Percentiles rank a stretch among this genome's conserved stretches.
These are phyloP conservation scores for Ogataea siamensis DNA, from an alignment of 805 yeast genomes.

Conservation along the genomic window DNA sequence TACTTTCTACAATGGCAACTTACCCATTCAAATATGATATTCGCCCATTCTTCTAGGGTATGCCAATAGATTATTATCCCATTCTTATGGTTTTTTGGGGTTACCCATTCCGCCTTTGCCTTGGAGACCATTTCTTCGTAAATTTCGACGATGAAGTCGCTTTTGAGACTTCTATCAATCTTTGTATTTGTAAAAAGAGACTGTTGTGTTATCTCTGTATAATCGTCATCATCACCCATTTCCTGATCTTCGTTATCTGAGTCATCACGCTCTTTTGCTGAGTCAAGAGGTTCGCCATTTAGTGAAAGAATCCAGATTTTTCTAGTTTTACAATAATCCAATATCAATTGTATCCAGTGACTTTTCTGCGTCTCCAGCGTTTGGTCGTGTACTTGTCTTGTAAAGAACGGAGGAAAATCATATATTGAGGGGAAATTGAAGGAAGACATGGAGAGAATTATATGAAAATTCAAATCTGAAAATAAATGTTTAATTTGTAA, in stretches of 20 bases:
- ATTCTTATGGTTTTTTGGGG: constrained; percentile 41
- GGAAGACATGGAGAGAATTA: no score
- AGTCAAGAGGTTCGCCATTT: constrained; percentile 31
- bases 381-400: constrained; percentile 80
- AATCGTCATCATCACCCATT: constrained; percentile 20
- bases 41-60: constrained; percentile 65
- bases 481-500: no score
- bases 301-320: constrained; percentile 53
- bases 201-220: constrained; percentile 9
- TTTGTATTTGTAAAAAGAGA: constrained; percentile 48
- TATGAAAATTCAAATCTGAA: no score
- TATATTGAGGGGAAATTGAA: constrained; percentile 52
- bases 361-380: constrained; percentile 73
- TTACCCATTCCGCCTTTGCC: constrained; percentile 56
- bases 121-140: constrained; percentile 54
- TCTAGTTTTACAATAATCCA: constrained; percentile 56
- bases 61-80: constrained; percentile 68
- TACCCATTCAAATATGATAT: constrained; percentile 58
- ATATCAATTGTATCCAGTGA: constrained; percentile 71
- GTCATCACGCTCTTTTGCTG: constrained; percentile 6
- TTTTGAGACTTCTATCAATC: constrained; percentile 53
- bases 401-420: constrained; percentile 87
- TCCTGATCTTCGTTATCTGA: constrained; percentile 12
- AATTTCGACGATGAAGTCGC: constrained; percentile 54
- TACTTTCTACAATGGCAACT: constrained; percentile 6